phyloP scores from a whole-genome alignment of 1,284 basidiomycete genomes.

The Ganoderma meredithae region DNA sequence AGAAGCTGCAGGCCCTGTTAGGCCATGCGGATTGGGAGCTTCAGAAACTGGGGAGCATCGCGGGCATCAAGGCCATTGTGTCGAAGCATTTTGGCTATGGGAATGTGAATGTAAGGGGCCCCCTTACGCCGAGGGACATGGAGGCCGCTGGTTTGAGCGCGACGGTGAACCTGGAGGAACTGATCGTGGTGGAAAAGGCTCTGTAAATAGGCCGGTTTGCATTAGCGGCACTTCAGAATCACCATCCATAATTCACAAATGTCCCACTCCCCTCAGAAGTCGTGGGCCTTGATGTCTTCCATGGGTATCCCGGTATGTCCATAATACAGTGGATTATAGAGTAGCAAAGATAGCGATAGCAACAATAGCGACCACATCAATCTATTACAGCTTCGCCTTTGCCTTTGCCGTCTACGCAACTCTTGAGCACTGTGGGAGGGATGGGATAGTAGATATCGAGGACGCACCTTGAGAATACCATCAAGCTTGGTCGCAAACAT shows the following conservation, averaged over 20 bases:
- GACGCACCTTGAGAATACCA: conserved; percentile 76
- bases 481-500: conserved; percentile 92
- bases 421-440: not conserved
- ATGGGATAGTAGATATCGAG: too few species aligned
- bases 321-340: conserved; percentile 26
- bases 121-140: conserved; percentile 55
- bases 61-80: conserved; percentile 75
- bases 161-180: conserved; percentile 54
- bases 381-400: conserved; percentile 48
- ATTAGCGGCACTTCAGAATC: not conserved
- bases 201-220: conserved; percentile 41
- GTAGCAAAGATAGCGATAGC: conserved; percentile 19
- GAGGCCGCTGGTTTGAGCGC: conserved; percentile 46
- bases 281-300: not conserved
- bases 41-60: conserved; percentile 75
- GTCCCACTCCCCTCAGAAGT: not conserved
- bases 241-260: not conserved
- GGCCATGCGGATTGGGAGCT: conserved; percentile 79
- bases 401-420: conserved; percentile 43
- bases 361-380: conserved; percentile 2
- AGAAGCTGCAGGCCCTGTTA: conserved; percentile 72
- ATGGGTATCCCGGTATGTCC: conserved; percentile 17
- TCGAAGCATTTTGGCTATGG: conserved; percentile 78
- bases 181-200: conserved; percentile 70
- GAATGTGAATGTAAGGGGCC: conserved; percentile 60